phyloP scores from a whole-genome alignment of 768 basidiomycete species.

The Cubamyces lactineus region DNA sequence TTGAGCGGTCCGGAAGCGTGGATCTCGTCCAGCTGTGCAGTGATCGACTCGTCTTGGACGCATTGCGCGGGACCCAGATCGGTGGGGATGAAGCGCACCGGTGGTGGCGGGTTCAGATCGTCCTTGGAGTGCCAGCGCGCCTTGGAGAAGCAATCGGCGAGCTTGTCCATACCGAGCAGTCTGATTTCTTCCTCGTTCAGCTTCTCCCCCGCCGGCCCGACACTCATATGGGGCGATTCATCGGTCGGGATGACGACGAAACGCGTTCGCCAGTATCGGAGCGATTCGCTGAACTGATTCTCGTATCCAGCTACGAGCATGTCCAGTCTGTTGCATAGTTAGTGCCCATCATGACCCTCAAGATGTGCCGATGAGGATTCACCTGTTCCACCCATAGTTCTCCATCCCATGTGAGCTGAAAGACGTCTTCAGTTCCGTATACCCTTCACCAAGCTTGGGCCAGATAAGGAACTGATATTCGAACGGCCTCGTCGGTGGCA shows the following conservation, averaged over 20 bases:
- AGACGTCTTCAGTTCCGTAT: slow-evolving; percentile 74
- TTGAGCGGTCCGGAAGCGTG: slow-evolving; percentile 72
- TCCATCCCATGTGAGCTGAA: slow-evolving; percentile 82
- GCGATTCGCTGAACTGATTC: slow-evolving; percentile 75
- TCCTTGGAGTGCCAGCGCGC: slow-evolving; percentile 77
- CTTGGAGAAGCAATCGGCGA: slow-evolving; percentile 86
- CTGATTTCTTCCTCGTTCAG: slow-evolving; percentile 88
- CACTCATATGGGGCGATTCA: slow-evolving; percentile 60
- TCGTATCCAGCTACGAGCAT: slow-evolving; percentile 87
- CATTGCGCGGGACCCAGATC: slow-evolving; percentile 82
- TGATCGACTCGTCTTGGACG: slow-evolving; percentile 76
- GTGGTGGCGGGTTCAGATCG: slow-evolving; percentile 51
- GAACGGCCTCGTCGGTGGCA: slow-evolving; percentile 64
- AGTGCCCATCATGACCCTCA: neutral
- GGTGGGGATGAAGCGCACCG: slow-evolving; percentile 80
- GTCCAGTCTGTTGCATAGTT: slow-evolving; percentile 56
- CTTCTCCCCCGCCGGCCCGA: slow-evolving; percentile 68
- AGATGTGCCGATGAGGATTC: slow-evolving; percentile 20
- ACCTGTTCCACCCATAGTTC: slow-evolving; percentile 89
- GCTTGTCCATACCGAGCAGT: slow-evolving; percentile 86
- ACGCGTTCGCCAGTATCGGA: slow-evolving; percentile 92
- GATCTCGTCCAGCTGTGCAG: slow-evolving; percentile 81
- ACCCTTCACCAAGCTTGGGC: slow-evolving; percentile 88
- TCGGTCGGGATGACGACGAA: slow-evolving; percentile 90
- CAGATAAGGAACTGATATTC: slow-evolving; percentile 91